Base-by-base conservation (phyloP, 805 yeast genomes). In the Metschnikowia santaceciliae region DNA sequence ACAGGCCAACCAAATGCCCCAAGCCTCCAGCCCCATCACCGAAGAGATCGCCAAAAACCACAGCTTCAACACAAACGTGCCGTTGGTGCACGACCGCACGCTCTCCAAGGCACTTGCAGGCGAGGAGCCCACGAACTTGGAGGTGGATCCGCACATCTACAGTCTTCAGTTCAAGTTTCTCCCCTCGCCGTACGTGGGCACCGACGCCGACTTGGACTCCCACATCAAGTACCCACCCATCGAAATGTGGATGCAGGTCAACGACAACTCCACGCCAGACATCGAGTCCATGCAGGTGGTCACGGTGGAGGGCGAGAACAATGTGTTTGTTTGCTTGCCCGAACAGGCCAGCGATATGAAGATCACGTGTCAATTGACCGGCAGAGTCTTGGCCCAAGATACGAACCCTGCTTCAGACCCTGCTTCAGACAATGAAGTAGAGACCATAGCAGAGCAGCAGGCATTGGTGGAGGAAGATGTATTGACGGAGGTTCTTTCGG, bases 161-260 rank as follows among this genome's bases (percentile, higher is more conserved):
- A 60, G 65, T 35, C 67, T 75, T 13, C 82, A 79, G 57, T 52
- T 80, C 51, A 73, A 71, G 56, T 74, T 79, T 47, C 58, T 72
- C 7, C 83, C 83, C 1, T 67, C 76, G 5, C 74, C 81, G 36
- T 65, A 68, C 58, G 53, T 59, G 53, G 47, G 52, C 13, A 11
- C 15, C 11, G 40, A 46, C 13, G 33, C 49, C 14, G 51, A 44
- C 6, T 42, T 47, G 14, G 46, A 56, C 5, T 57, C 60, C 6
- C 62, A 65, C 48, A 59, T 65, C 46, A 59, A 67, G 38, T 71
- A 70, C 42, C 84, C 86, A 2, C 82, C 84, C 1, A 63, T 82
- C 6, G 86, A 82, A 57, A 66, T 82, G 42, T 81, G 84, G 83
- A 65, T 76, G 34, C 78, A 74, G 44, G 62, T 78, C 44, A 69